phyloP scores from a whole-genome alignment of 2,329 filamentous ascomycete species.

The Diaporthe sp. region DNA sequence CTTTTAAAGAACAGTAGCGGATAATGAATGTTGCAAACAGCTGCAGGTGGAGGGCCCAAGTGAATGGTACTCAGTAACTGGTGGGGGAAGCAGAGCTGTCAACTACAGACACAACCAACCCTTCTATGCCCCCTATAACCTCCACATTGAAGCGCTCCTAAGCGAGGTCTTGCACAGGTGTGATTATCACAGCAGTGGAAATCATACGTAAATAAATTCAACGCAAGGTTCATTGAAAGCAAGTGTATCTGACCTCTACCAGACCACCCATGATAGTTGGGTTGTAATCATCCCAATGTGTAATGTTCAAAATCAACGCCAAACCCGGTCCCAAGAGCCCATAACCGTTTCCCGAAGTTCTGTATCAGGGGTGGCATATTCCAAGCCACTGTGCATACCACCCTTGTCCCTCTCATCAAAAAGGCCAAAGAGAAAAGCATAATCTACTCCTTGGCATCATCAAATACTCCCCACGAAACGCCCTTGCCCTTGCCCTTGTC shows the following conservation, averaged over 20 bases:
- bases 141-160: neutral
- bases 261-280: neutral
- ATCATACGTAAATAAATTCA: neutral
- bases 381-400: neutral
- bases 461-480: neutral
- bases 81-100: neutral
- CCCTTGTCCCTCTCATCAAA: neutral
- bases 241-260: neutral
- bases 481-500: conserved; percentile 10
- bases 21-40: neutral
- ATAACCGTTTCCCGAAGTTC: neutral
- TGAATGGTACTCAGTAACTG: too few species aligned
- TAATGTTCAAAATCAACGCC: neutral
- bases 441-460: neutral
- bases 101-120: neutral
- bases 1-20: too few species aligned
- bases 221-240: neutral
- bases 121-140: too few species aligned
- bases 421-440: neutral
- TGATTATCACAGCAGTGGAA: neutral
- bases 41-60: neutral
- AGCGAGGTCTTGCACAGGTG: neutral
- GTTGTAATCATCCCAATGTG: neutral
- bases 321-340: neutral
- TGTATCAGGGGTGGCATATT: too few species aligned